Percentiles rank a stretch among this genome's conserved stretches.
These are phyloP conservation scores for Talaromyces verruculosus DNA, from an alignment of 2,329 filamentous ascomycete species.

Conservation along the genomic window DNA sequence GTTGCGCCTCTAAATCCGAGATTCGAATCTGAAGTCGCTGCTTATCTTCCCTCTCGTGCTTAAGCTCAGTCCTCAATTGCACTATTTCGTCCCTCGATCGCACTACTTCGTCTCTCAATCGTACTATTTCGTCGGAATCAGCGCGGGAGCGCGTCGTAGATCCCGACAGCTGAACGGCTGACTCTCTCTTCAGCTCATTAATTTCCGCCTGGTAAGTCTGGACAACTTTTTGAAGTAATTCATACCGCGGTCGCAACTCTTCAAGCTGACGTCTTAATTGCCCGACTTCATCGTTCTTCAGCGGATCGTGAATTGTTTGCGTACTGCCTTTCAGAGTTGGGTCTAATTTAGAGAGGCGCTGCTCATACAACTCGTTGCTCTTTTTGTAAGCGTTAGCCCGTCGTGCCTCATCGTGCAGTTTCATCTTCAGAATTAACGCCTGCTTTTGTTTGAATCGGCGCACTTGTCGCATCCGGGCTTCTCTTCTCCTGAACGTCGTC, in stretches of 20 bases:
- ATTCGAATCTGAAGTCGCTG: background rate
- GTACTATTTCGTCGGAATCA: background rate
- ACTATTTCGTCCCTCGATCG: no score
- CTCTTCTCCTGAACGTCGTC: background rate
- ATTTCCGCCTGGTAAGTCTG: background rate
- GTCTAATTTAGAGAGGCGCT: slow-evolving; percentile 2
- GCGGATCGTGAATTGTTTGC: slow-evolving; percentile 11
- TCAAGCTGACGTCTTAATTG: slow-evolving; percentile 6
- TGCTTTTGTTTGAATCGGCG: background rate
- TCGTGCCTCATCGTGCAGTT: background rate
- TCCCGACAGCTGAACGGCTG: background rate
- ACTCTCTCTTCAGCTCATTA: background rate
- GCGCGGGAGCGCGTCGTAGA: background rate
- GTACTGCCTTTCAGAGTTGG: background rate
- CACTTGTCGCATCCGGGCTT: background rate
- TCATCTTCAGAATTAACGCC: background rate
- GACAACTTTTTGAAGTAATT: background rate
- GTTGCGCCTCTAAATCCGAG: background rate
- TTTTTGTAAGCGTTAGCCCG: background rate
- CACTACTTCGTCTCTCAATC: background rate
- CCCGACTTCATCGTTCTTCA: background rate
- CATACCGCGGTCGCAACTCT: background rate
- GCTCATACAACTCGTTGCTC: background rate
- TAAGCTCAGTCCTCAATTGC: no score
- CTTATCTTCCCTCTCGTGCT: no score